Percentiles rank a stretch among this genome's conserved stretches.
These are phyloP conservation scores for Leccinum fibrillosum DNA, from an alignment of 768 basidiomycete genomes.

Conservation along the genomic window DNA sequence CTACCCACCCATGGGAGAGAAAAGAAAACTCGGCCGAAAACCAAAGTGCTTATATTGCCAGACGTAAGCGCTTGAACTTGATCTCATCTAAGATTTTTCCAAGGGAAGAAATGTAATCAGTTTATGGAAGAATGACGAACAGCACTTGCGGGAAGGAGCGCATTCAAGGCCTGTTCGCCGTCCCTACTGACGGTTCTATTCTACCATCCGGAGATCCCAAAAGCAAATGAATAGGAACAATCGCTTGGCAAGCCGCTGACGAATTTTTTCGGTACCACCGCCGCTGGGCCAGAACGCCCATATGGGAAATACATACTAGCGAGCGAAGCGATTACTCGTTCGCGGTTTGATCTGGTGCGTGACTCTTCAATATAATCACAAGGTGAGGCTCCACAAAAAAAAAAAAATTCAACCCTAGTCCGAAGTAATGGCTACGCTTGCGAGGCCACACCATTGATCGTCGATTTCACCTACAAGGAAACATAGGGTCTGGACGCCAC, in stretches of 20 bases:
- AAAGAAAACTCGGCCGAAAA: neutral
- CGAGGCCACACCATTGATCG: conserved; percentile 22
- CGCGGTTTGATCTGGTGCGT: neutral
- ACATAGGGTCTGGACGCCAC: conserved; percentile 31
- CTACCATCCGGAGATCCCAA: conserved; percentile 11
- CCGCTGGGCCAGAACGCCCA: neutral
- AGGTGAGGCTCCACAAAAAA: neutral
- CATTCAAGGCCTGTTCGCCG: conserved; percentile 3
- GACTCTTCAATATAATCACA: neutral
- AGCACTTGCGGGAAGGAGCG: conserved; percentile 9
- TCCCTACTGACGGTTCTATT: conserved; percentile 7
- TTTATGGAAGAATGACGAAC: conserved; percentile 12
- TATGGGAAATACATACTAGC: neutral
- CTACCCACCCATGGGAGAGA: neutral
- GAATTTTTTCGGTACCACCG: neutral
- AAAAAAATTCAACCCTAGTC: neutral
- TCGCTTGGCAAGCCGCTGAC: neutral
- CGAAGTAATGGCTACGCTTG: conserved; percentile 15
- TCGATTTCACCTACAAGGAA: conserved; percentile 36
- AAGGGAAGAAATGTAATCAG: neutral
- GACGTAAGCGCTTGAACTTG: conserved; percentile 17
- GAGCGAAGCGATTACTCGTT: conserved; percentile 2
- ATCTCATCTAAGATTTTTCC: neutral
- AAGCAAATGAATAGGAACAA: conserved; percentile 1
- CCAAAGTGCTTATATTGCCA: conserved; percentile 15